Percentiles rank a stretch among this genome's conserved stretches.
Evolutionary conservation across 2,329 filamentous ascomycete genomes (phyloP).

Genomic region (Colletotrichum sp.): DNA sequence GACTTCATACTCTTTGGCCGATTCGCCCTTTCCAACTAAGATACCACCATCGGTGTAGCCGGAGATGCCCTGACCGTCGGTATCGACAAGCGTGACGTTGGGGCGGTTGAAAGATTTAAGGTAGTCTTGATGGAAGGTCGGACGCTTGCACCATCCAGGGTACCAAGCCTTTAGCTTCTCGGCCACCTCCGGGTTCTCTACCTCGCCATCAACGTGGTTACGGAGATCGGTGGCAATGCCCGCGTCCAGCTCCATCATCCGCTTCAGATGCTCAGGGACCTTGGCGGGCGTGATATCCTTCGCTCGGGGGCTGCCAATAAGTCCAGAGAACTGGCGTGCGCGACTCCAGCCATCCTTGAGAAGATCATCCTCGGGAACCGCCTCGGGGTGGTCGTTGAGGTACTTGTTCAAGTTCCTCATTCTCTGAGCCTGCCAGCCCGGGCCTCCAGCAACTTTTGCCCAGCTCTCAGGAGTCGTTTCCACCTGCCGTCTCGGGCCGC

Average conservation of each 20-base stretch:
- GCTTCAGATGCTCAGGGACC: slow-evolving; percentile 34
- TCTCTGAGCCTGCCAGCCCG: slow-evolving; percentile 48
- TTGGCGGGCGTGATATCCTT: slow-evolving; percentile 13
- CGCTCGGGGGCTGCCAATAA: slow-evolving; percentile 1
- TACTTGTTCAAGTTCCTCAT: not conserved
- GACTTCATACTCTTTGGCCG: slow-evolving; percentile 51
- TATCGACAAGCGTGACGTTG: slow-evolving; percentile 66
- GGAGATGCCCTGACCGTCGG: slow-evolving; percentile 56
- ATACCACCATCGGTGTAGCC: slow-evolving; percentile 49
- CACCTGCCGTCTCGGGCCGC: slow-evolving; percentile 40
- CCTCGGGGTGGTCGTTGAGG: not conserved
- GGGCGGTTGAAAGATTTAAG: slow-evolving; percentile 61
- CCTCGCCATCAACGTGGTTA: slow-evolving; percentile 48
- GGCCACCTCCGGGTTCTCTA: slow-evolving; percentile 56
- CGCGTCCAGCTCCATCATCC: slow-evolving; percentile 44
- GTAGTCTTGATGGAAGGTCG: slow-evolving; percentile 65
- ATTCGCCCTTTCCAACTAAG: slow-evolving; percentile 35
- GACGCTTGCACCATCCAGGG: slow-evolving; percentile 66
- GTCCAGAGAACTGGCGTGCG: not conserved
- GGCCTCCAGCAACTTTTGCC: slow-evolving; percentile 31
- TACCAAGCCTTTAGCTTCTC: slow-evolving; percentile 64
- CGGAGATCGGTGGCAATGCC: slow-evolving; percentile 47
- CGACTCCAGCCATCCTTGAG: slow-evolving; percentile 53
- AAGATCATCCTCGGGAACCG: slow-evolving; percentile 37
- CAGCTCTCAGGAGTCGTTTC: slow-evolving; percentile 41